phyloP scores from a whole-genome alignment of 1,139 yeast species.

The Taphrina pruni region DNA sequence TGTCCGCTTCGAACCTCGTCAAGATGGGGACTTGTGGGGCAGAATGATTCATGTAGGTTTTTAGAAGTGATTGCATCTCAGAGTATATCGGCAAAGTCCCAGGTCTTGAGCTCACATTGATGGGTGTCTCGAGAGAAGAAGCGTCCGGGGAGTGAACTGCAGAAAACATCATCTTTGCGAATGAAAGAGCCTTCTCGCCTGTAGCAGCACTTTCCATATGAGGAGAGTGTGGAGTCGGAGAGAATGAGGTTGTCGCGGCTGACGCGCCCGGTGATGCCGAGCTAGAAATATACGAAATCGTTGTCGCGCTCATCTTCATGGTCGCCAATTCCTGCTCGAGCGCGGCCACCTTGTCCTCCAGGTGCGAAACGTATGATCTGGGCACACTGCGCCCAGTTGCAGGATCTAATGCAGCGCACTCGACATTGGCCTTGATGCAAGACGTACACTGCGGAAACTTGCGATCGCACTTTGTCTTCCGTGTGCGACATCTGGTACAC shows the following conservation, averaged over 20 bases:
- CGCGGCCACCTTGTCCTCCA: conserved; percentile 67
- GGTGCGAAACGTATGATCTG: conserved; percentile 70
- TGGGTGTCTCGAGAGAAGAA: conserved; percentile 48
- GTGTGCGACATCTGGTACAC: conserved; percentile 78
- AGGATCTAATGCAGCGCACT: conserved; percentile 81
- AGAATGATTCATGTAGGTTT: conserved; percentile 70
- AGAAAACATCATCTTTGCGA: conserved; percentile 43
- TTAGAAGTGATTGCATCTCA: conserved; percentile 71
- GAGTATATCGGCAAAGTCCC: conserved; percentile 71
- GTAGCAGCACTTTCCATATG: conserved; percentile 60
- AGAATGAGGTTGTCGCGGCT: conserved; percentile 70
- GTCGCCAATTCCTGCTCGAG: conserved; percentile 61
- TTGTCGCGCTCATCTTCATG: conserved; percentile 53
- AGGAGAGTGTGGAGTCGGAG: conserved; percentile 76
- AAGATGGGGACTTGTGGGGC: conserved; percentile 66
- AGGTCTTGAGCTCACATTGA: conserved; percentile 50
- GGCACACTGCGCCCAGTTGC: conserved; percentile 88
- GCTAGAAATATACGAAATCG: conserved; percentile 47
- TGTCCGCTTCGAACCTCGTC: conserved; percentile 60
- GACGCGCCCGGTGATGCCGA: conserved; percentile 56
- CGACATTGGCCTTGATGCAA: conserved; percentile 41
- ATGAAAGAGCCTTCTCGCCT: conserved; percentile 42
- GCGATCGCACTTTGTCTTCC: conserved; percentile 84
- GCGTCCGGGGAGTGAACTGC: conserved; percentile 46
- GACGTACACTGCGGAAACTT: conserved; percentile 70